Conservation (phyloP, 768 basidiomycete species). For the Tulasnella sp. region DNA sequence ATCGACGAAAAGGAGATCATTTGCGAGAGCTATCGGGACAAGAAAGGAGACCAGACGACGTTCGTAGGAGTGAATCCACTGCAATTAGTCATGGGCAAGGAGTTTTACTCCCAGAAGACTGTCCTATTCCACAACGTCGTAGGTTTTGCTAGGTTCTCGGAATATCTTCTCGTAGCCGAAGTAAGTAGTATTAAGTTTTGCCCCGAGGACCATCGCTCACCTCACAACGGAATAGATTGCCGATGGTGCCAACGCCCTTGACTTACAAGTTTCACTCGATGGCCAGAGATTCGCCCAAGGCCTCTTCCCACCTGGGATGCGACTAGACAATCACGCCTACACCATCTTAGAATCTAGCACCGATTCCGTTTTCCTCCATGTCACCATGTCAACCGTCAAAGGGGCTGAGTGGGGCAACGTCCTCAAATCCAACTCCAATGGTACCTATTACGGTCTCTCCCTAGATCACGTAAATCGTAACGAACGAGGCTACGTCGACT, state of each 20-base stretch:
- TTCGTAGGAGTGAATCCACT: slow-evolving; percentile 66
- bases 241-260: slow-evolving; percentile 53
- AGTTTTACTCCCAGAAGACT: slow-evolving; percentile 71
- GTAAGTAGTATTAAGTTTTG: slow-evolving; percentile 51
- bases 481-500: slow-evolving; percentile 84
- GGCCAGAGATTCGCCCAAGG: slow-evolving; percentile 84
- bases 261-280: slow-evolving; percentile 91
- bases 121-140: slow-evolving; percentile 86
- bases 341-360: slow-evolving; percentile 95
- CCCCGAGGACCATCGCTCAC: background rate
- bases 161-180: slow-evolving; percentile 95
- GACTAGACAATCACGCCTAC: slow-evolving; percentile 89
- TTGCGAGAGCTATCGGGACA: slow-evolving; percentile 85
- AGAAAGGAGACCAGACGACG: slow-evolving; percentile 73
- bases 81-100: slow-evolving; percentile 74
- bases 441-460: slow-evolving; percentile 92
- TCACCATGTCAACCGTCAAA: slow-evolving; percentile 82
- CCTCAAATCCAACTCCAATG: slow-evolving; percentile 96
- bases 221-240: background rate
- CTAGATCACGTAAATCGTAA: slow-evolving; percentile 91
- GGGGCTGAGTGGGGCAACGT: slow-evolving; percentile 87
- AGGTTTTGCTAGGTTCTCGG: slow-evolving; percentile 95
- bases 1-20: slow-evolving; percentile 87
- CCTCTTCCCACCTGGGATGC: slow-evolving; percentile 87
- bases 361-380: slow-evolving; percentile 89